Evolutionary conservation across 805 yeast species (phyloP).

Genomic region (Ogataea pilisensis): DNA sequence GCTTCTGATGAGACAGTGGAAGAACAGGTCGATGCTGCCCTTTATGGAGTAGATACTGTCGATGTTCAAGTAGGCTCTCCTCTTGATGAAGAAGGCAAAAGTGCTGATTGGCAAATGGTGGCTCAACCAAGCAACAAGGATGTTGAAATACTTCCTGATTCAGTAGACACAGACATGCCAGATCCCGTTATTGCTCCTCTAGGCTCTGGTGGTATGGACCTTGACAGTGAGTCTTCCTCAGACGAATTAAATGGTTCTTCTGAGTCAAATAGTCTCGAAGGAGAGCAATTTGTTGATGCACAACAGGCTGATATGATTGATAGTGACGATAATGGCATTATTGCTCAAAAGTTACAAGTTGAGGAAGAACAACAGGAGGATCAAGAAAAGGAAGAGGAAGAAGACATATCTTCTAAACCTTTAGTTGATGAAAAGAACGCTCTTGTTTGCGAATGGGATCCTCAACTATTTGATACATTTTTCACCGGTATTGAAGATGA

Average conservation of each 20-base stretch:
- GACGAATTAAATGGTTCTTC: neutral
- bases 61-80: neutral
- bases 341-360: neutral
- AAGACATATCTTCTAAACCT: constrained; percentile 8
- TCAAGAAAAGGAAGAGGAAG: constrained; percentile 8
- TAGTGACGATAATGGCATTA: neutral
- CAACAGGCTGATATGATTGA: neutral
- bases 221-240: neutral
- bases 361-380: constrained; percentile 3
- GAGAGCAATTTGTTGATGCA: neutral
- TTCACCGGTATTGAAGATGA: constrained; percentile 47
- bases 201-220: constrained; percentile 1
- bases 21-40: neutral
- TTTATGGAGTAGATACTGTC: neutral
- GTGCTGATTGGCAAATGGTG: constrained; percentile 1
- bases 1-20: constrained; percentile 10
- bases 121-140: neutral
- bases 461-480: constrained; percentile 42
- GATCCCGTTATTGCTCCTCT: neutral
- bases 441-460: constrained; percentile 66
- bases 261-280: neutral
- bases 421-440: constrained; percentile 35
- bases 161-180: neutral
- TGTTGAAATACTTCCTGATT: neutral
- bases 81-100: neutral